Conservation (phyloP, 139 green algal species). For the Closterium sp. region DNA sequence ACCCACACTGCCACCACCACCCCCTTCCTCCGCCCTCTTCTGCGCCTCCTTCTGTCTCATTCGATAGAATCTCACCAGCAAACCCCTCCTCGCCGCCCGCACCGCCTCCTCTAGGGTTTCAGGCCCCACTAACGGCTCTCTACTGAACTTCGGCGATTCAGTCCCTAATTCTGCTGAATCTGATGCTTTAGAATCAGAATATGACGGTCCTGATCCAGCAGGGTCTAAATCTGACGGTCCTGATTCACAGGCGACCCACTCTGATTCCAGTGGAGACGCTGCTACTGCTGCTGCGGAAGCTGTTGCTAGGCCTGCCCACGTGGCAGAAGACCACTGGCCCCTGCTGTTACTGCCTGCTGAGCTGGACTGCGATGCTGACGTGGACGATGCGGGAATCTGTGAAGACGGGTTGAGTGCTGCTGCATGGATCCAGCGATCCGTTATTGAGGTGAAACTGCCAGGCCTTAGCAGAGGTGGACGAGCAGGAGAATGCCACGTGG, state of each 20-base stretch:
- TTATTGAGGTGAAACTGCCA: background rate
- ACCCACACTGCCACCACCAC: background rate
- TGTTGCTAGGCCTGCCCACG: background rate
- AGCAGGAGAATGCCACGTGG: background rate
- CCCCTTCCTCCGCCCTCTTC: background rate
- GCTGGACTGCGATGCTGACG: background rate
- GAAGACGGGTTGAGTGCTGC: background rate
- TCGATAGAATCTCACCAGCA: background rate
- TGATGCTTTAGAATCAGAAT: background rate
- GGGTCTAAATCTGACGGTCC: background rate
- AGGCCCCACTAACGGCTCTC: no score
- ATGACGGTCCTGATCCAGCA: background rate
- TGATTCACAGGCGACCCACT: background rate
- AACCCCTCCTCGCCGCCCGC: background rate
- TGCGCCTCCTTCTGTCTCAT: background rate
- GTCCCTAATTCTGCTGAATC: background rate
- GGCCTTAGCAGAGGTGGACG: background rate
- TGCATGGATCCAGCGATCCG: background rate
- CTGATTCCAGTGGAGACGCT: background rate
- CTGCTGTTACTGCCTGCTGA: background rate
- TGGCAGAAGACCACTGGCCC: background rate
- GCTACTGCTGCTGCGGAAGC: background rate
- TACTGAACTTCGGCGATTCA: no score
- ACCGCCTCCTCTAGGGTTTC: background rate
- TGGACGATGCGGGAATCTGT: background rate